Conservation (phyloP, 352 stramenopile species). For the Pythium grandisporangium region DNA sequence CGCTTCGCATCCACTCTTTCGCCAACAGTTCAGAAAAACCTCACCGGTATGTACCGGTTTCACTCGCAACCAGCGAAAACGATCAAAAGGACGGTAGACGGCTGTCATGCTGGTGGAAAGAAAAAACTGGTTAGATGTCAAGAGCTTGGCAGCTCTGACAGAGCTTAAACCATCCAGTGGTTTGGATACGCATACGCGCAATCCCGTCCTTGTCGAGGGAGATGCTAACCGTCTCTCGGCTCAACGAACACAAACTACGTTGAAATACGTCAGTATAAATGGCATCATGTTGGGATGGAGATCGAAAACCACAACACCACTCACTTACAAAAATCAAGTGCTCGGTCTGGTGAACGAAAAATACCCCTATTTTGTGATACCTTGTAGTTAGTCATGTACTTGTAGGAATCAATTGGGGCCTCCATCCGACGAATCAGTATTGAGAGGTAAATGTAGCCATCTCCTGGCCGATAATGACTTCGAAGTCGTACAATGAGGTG, state of each 20-base stretch:
- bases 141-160: slow-evolving; percentile 23
- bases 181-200: slow-evolving; percentile 77
- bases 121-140: slow-evolving; percentile 77
- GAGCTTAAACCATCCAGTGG: slow-evolving; percentile 79
- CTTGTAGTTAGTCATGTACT: no score
- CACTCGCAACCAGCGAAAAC: no score
- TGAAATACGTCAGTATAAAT: slow-evolving; percentile 6
- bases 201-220: slow-evolving; percentile 93
- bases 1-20: no score
- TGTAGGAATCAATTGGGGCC: no score
- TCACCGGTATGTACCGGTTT: neutral
- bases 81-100: no score
- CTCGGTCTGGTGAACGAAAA: no score
- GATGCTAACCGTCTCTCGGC: slow-evolving; percentile 93
- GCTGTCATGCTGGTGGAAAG: slow-evolving; percentile 1
- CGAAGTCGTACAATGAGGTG: slow-evolving; percentile 9
- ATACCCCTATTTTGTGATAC: no score
- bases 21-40: neutral
- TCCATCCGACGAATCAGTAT: no score
- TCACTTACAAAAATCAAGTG: slow-evolving; percentile 1
- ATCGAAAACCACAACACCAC: slow-evolving; percentile 7
- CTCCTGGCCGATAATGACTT: slow-evolving; percentile 15
- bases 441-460: slow-evolving; percentile 17
- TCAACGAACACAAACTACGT: slow-evolving; percentile 80
- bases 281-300: slow-evolving; percentile 1